phyloP scores from a whole-genome alignment of 208 protist species.

The Balamuthia mandrillaris region DNA sequence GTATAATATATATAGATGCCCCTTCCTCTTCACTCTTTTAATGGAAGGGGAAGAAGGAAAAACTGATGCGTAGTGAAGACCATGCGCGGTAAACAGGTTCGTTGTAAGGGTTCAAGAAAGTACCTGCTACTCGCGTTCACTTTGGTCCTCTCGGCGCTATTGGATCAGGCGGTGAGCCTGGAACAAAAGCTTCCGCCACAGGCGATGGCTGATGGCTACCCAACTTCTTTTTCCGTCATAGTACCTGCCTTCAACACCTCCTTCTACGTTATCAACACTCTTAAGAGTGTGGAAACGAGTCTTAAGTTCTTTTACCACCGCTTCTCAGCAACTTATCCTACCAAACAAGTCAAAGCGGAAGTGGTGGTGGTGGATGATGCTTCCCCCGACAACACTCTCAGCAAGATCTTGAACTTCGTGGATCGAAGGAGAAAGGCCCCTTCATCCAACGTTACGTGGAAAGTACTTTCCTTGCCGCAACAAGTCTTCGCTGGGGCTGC shows the following conservation, averaged over 20 bases:
- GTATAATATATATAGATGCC: too few relatives aligned
- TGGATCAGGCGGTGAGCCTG: too few relatives aligned
- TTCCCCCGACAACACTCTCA: neutral
- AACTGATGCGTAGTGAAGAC: too few relatives aligned
- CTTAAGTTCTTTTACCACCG: neutral
- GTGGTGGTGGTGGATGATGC: neutral
- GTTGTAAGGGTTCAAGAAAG: too few relatives aligned
- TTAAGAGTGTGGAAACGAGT: neutral
- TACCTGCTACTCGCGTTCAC: too few relatives aligned
- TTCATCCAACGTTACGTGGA: too few relatives aligned
- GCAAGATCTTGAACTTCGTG: neutral
- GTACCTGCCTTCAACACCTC: constrained; percentile 11
- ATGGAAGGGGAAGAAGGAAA: too few relatives aligned
- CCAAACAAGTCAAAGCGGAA: neutral
- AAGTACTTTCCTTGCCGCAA: constrained; percentile 7
- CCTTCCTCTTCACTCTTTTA: too few relatives aligned
- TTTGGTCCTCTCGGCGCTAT: too few relatives aligned
- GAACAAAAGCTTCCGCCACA: too few relatives aligned
- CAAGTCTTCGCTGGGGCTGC: neutral
- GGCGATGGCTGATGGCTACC: neutral
- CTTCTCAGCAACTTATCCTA: neutral
- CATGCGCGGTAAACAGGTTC: too few relatives aligned
- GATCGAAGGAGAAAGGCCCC: neutral
- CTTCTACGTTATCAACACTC: neutral
- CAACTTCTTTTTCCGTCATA: neutral